Evolutionary conservation across 352 stramenopile genomes (phyloP).

Genomic region (Pythium rhizo-oryzae): DNA sequence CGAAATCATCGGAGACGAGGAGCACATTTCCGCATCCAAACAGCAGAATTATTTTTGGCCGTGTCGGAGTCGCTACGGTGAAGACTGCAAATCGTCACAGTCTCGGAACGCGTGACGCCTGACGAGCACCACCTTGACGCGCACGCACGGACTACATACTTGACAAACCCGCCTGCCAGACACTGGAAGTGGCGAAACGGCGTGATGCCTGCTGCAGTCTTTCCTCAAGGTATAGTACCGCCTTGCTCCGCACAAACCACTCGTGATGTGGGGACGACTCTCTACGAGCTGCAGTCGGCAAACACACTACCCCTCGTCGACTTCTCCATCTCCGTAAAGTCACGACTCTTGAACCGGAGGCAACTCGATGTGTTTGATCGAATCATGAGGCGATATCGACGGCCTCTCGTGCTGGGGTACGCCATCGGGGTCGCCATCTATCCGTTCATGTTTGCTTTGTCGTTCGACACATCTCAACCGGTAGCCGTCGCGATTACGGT

Average conservation of each 20-base stretch:
- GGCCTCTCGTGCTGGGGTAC: constrained; percentile 2
- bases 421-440: not conserved
- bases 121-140: too few species aligned
- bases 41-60: too few species aligned
- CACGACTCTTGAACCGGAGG: not conserved
- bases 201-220: not conserved
- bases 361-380: constrained; percentile 3
- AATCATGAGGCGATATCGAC: not conserved
- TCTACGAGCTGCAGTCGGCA: not conserved
- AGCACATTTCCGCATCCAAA: too few species aligned
- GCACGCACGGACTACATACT: too few species aligned
- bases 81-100: too few species aligned
- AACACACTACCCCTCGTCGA: constrained; percentile 8
- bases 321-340: constrained; percentile 14
- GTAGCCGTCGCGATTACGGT: not conserved
- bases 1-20: too few species aligned
- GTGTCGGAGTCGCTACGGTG: too few species aligned
- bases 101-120: too few species aligned
- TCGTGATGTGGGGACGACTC: not conserved
- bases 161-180: too few species aligned
- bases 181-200: too few species aligned
- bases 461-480: not conserved
- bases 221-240: not conserved
- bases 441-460: constrained; percentile 2
- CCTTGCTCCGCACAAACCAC: not conserved